Conservation (phyloP, 805 yeast species). For the Ascoidea asiatica region DNA sequence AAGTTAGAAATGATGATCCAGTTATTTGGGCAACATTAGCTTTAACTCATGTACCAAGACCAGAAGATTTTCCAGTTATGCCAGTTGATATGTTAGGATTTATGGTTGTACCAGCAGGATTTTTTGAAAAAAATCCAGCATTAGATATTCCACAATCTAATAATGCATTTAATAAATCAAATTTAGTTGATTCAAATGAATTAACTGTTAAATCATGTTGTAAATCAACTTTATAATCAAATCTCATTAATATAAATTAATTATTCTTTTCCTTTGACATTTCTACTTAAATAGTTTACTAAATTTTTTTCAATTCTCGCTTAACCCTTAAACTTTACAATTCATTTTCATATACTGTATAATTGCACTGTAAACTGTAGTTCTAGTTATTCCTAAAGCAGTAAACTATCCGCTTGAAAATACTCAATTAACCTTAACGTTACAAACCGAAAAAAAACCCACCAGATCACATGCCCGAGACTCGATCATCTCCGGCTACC, state of each 20-base stretch:
- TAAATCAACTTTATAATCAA: constrained; percentile 1
- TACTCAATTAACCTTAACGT: too few species aligned
- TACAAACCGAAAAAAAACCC: too few species aligned
- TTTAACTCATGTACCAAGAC: constrained; percentile 70
- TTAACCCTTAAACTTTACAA: too few species aligned
- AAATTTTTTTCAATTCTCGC: too few species aligned
- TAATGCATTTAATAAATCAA: constrained; percentile 55
- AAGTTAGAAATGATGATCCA: constrained; percentile 59
- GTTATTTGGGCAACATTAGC: constrained; percentile 78
- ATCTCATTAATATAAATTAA: too few species aligned
- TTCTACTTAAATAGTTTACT: neutral
- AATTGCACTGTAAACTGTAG: too few species aligned
- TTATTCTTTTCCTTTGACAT: neutral
- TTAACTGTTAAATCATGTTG: constrained; percentile 1
- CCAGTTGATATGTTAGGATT: constrained; percentile 69
- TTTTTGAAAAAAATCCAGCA: constrained; percentile 69
- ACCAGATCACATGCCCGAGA: too few species aligned
- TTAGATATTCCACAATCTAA: constrained; percentile 63
- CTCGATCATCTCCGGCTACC: too few species aligned
- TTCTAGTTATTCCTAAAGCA: too few species aligned
- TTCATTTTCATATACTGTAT: too few species aligned
- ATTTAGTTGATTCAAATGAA: constrained; percentile 15
- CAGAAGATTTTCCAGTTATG: constrained; percentile 86
- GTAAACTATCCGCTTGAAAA: too few species aligned
- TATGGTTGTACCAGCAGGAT: constrained; percentile 54